Evolutionary conservation across 192 early-diverging fungal species (phyloP), one percentile per base, ranked within the genome.

Genomic region (Funneliformis geosporum): DNA sequence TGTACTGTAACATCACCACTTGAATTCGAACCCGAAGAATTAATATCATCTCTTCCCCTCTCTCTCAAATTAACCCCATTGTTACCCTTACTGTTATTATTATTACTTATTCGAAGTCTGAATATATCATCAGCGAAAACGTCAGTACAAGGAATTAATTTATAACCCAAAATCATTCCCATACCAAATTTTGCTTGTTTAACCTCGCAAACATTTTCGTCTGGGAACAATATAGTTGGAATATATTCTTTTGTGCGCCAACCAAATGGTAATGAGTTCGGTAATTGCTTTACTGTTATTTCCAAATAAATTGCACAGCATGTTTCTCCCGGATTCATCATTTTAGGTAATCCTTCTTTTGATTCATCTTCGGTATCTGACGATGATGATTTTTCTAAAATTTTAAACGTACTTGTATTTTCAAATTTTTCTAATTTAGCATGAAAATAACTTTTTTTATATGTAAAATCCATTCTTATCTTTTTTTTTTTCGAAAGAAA

Each of bases 161-260:
- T 69, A 69, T 69, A 69, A 40, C 39, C 38, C 21, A 69, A 21
- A 21, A 39, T 40, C 39, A 69, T 40, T 38, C 67, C 33, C 38
- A 39, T 69, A 42, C 33, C 16, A n/a, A 69, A 69, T 69, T 43
- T 69, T 69, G 67, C 39, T 69, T 69, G 33, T 69, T 69, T 69
- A n/a, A 69, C 40, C n/a, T 40, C 9, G 21, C 38, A 40, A 43
- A 3, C 21, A 69, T 69, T 39, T 42, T 69, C 67, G n/a, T 39
- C 18, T 40, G 67, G 33, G 16, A 21, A 39, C 42, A 42, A 43
- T 9, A 69, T 69, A n/a, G 38, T 69, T 39, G 67, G 67, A 69
- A 69, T 40, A 69, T 69, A 40, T 39, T 39, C 67, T 69, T 69
- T 69, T 21, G 67, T 69, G 18, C 38, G 28, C 67, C 67, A 69